Base-by-base conservation (phyloP, 1,139 yeast genomes). In the Debaryomyces nepalensis region DNA sequence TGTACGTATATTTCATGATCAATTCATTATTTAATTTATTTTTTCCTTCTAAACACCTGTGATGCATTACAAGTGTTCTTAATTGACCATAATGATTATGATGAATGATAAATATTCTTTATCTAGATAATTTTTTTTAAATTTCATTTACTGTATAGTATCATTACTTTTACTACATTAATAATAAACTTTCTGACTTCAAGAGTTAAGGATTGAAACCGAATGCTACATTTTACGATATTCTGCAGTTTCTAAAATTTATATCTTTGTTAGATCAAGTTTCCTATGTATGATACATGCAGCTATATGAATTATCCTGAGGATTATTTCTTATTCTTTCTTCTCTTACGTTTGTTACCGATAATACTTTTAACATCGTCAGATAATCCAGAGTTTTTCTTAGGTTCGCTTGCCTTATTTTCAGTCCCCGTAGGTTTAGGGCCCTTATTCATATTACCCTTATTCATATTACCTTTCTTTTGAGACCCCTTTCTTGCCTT, bases 281-380 rank as follows among this genome's bases (percentile, higher is more conserved):
- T 15, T 24, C 30, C 5, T 24, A 34, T 26, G 20, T 34, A 24
- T 23, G 18, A 24, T 31, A 34, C 30, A 34, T 34, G 37, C 36
- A 14, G 26, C 22, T 24, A 34, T 34, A 33, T n/a, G 19, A 18
- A 16, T 24, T 18, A 14, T 24, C n/a, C 5, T 19, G 21, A 23
- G 19, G 30, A 36, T 15, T 59, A 68, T 27, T 62, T 64, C 58
- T 69, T 67, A 30, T 64, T 63, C 70, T 77, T 79, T 70, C 79
- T 84, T 68, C 81, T 80, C 68, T 75, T 84, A 62, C 93, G 80
- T 63, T 85, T 87, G 53, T 76, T 70, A 30, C 85, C 88, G 51
- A 84, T 82, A 42, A 85, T 66, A 51, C 80, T 75, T 57, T 81
- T 84, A 22, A 80, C 75, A 48, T 78, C 79, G 33, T 77, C 82